phyloP scores from a whole-genome alignment of 331 rosid genomes.

The Malus hybrid region DNA sequence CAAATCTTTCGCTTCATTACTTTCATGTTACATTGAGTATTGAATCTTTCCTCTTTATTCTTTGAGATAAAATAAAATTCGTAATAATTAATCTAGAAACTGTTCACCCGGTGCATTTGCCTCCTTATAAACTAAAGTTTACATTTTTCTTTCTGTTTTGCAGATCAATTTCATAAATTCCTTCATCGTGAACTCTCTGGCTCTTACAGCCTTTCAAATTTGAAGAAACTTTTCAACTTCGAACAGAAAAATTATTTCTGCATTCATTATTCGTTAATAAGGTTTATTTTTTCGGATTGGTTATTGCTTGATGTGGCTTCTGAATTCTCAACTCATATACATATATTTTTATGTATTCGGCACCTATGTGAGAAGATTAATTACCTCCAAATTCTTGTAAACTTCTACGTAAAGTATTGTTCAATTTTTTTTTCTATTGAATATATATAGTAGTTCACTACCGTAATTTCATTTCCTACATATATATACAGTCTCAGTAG shows the following conservation, averaged over 20 bases:
- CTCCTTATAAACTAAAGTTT: not conserved
- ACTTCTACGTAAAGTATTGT: not conserved
- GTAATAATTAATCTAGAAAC: not conserved
- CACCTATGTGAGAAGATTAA: not conserved
- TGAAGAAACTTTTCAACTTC: not conserved
- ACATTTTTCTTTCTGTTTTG: not conserved
- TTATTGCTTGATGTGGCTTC: not conserved
- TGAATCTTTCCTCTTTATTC: not conserved
- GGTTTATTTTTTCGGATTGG: not conserved
- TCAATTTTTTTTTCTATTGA: not conserved
- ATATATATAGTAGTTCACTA: not conserved
- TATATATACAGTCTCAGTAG: not conserved
- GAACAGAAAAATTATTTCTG: not conserved
- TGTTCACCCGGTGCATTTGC: not conserved
- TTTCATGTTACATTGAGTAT: not conserved
- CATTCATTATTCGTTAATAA: constrained; percentile 14
- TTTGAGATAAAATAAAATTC: not conserved
- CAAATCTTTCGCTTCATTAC: not conserved
- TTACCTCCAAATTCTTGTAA: constrained; percentile 5
- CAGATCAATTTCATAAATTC: constrained; percentile 29
- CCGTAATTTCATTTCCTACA: not conserved
- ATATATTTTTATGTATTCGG: not conserved
- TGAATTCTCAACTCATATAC: not conserved
- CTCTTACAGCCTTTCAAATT: not conserved
- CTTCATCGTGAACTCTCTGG: not conserved